Evolutionary conservation across 1,284 basidiomycete genomes (phyloP), one percentile per base, ranked within the genome.

Genomic region (Polyporus tsugae): DNA sequence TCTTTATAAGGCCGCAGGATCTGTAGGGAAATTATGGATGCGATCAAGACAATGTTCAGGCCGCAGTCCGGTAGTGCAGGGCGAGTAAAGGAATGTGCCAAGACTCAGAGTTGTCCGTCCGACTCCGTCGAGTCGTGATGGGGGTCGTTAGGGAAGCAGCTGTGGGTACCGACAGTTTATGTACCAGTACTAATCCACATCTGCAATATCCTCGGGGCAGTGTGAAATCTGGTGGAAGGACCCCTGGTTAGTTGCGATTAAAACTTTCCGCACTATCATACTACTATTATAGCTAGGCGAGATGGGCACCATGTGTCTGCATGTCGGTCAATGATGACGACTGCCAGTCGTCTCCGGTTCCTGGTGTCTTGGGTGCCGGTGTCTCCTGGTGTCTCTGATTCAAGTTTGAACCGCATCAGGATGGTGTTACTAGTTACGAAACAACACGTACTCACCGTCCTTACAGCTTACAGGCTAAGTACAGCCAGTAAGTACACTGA

Each of bases 11-110:
- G 4, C 36, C 19, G 55, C 9, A 5, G 22, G n/a, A 46, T 46
- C 44, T 46, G 44, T 46, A 17, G 44, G 86, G 4, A 91, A 71
- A 1, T 87, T 87, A 79, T 88, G 90, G 7, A 76, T 53, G 10
- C 78, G 55, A 44, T 44, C 42, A 44, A 44, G 42, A 19, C 42
- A 44, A 44, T 2, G 4, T 44, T 19, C 42, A 17, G 19, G 42
- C 42, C 17, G 42, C 15, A 17, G 42, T 44, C 42, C 42, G 42
- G 42, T 17, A 19, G 42, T 44, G 42, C 42, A 44, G 19, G 42
- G 42, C 6, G 6, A 19, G 42, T 44, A 19, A 6, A 6, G 42
- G 17, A 44, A 4, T 44, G 42, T 19, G 42, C 42, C 42, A 44
- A 17, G 42, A n/a, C n/a, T n/a, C n/a, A n/a, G n/a, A n/a, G n/a